Percentiles rank a stretch among this genome's conserved stretches.
These are phyloP conservation scores for Xylaria sp. DNA, from an alignment of 2,329 filamentous ascomycete species.

Conservation along the genomic window DNA sequence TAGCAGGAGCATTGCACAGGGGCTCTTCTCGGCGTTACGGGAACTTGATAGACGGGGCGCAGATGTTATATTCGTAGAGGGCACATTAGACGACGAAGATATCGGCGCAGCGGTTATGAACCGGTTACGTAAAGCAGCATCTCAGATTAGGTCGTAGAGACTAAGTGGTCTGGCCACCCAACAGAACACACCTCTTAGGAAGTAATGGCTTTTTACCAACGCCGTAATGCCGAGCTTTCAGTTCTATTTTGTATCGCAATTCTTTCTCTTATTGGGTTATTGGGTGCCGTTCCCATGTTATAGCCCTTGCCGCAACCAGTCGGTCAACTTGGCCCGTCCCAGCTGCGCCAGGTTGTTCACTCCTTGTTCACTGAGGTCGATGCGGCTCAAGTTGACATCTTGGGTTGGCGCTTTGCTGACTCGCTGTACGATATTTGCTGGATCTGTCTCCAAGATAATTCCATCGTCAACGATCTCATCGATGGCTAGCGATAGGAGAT, in stretches of 20 bases:
- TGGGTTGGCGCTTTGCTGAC: conserved; percentile 92
- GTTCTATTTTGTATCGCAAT: conserved; percentile 35
- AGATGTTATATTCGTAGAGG: conserved; percentile 90
- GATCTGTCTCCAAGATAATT: conserved; percentile 96
- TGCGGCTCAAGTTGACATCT: conserved; percentile 91
- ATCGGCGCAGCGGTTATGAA: conserved; percentile 91
- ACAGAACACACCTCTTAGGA: conserved; percentile 42
- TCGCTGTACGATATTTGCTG: conserved; percentile 89
- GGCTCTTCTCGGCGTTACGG: conserved; percentile 86
- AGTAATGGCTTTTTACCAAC: conserved; percentile 47
- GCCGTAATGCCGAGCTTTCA: conserved; percentile 45
- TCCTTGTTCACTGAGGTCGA: conserved; percentile 95
- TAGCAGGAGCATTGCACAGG: conserved; percentile 80
- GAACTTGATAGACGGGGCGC: conserved; percentile 84
- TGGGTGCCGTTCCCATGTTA: conserved; percentile 53
- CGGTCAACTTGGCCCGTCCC: conserved; percentile 89
- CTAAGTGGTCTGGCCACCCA: conserved; percentile 40
- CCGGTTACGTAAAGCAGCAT: conserved; percentile 80
- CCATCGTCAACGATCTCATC: conserved; percentile 97
- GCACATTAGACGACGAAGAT: conserved; percentile 81
- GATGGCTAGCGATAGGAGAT: conserved; percentile 90
- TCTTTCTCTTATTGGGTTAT: conserved; percentile 26
- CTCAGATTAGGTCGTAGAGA: conserved; percentile 63
- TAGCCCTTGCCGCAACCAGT: conserved; percentile 87
- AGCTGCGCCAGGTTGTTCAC: conserved; percentile 94